These are phyloP conservation scores for Laguncularia racemosa DNA, from an alignment of 345 rosid species.

Conservation along the genomic window DNA sequence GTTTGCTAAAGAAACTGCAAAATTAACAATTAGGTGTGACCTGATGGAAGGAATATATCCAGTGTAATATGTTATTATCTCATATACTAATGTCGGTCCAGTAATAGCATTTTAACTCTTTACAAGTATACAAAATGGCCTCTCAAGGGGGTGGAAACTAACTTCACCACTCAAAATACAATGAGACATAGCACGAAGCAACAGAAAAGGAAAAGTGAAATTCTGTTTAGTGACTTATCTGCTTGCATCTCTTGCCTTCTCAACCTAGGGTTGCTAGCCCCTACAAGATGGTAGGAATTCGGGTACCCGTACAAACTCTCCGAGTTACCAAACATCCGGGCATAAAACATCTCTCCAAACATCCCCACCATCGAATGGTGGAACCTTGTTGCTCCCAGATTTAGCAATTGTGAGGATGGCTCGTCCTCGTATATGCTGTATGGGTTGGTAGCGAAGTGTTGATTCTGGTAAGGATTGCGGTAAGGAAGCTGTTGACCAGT, in stretches of 20 bases:
- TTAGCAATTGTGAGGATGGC: background rate
- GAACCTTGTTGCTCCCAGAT: conserved; percentile 4
- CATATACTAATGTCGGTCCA: background rate
- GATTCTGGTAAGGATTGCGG: conserved; percentile 16
- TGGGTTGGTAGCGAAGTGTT: conserved; percentile 15
- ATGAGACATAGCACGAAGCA: conserved; percentile 73
- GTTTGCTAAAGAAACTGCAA: too few species aligned
- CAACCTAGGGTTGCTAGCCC: conserved; percentile 41
- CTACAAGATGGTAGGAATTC: conserved; percentile 20
- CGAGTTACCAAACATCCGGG: conserved; percentile 45
- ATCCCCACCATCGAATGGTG: conserved; percentile 22
- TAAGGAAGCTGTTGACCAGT: conserved; percentile 12
- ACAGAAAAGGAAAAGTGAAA: conserved; percentile 62
- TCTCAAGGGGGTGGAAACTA: background rate
- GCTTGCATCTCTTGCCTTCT: conserved; percentile 67
- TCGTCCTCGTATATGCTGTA: conserved; percentile 4
- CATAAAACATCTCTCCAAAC: conserved; percentile 41
- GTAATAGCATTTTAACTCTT: background rate
- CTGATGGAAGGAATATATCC: too few species aligned
- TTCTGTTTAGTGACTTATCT: conserved; percentile 66
- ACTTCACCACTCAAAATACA: conserved; percentile 36
- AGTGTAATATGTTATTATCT: too few species aligned
- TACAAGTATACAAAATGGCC: conserved; percentile 10
- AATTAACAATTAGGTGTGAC: too few species aligned
- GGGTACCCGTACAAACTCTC: conserved; percentile 39